Evolutionary conservation across 2,329 filamentous ascomycete genomes (phyloP), one percentile per base, ranked within the genome.

Genomic region (Fusarium sacchari): DNA sequence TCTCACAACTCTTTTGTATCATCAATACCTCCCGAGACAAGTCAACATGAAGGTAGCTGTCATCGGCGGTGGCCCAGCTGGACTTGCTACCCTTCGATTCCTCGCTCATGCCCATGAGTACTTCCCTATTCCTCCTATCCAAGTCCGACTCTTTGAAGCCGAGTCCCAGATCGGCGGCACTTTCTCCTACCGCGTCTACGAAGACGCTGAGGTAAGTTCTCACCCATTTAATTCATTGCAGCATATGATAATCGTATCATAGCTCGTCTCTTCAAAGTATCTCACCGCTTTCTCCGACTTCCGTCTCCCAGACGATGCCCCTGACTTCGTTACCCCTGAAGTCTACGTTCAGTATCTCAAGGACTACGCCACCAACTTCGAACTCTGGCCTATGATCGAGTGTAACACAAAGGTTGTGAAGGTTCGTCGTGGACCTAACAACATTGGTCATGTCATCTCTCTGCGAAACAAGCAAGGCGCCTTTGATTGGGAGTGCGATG

Each of bases 281-380:
- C 79, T 88, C 14, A 88, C 86, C 1, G 79, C 83, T 24, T 88
- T 88, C 69, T 88, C 86, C 3, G 86, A 88, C 70, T 86, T 85
- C 65, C 82, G 86, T 3, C 80, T 84, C 10, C 78, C 83, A 5
- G 56, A 78, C 3, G 80, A 84, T 15, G 81, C 81, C 2, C 82
- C 85, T 13, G 85, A 87, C 67, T 87, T 87, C 64, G 71, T 86
- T 13, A 81, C 81, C 5, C 81, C 83, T 1, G 69, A 79, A 13
- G 74, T 77, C 5, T 87, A 86, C 66, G 79, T 84, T 22, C 57
- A 79, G 18, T 87, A 88, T 61, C 83, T 88, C 15, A 77, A 81
- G 10, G 77, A 75, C 28, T 87, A 87, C 50, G 80, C 78, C 30
- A 78, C 76, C 9, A 67, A 80, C 3, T 87, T 86, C 72, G 61